Conservation (phyloP, 164 flowering plant genomes). For the Dillenia turbinata region DNA sequence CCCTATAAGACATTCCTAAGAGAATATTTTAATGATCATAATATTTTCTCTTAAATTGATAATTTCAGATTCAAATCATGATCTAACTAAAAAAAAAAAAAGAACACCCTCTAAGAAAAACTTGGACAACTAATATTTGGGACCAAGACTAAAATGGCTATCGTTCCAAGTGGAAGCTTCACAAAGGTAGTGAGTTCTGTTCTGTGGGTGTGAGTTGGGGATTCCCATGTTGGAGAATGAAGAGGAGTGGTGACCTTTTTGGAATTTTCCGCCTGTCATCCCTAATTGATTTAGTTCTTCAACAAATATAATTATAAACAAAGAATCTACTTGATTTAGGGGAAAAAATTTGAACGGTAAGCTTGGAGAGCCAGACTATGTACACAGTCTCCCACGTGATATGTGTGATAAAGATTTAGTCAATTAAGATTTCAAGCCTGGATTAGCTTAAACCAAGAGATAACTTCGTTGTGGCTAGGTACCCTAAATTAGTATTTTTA, state of each 20-base stretch:
- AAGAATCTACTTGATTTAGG: constrained; percentile 22
- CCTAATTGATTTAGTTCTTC: constrained; percentile 3
- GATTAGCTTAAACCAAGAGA: constrained; percentile 41
- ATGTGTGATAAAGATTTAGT: constrained; percentile 45
- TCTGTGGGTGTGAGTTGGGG: constrained; percentile 15
- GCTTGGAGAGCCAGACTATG: constrained; percentile 15
- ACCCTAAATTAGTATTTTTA: no score
- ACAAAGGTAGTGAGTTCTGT: constrained; percentile 11
- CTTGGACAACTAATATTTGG: constrained; percentile 12
- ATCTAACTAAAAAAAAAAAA: no score
- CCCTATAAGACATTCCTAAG: no score
- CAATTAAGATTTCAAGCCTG: constrained; percentile 16
- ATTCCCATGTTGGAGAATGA: constrained; percentile 17
- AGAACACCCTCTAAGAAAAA: constrained; percentile 3
- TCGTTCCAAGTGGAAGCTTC: constrained; percentile 33
- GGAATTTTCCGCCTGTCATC: constrained; percentile 16
- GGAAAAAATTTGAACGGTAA: neutral
- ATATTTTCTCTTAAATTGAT: no score
- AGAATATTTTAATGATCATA: no score
- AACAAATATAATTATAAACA: constrained; percentile 11
- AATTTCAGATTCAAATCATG: no score
- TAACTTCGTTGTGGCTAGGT: constrained; percentile 29
- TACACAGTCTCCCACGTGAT: constrained; percentile 65
- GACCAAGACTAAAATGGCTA: constrained; percentile 13
- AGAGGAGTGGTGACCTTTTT: neutral